Conservation (phyloP, 306 rosid species). For the Rubus idaeus region DNA sequence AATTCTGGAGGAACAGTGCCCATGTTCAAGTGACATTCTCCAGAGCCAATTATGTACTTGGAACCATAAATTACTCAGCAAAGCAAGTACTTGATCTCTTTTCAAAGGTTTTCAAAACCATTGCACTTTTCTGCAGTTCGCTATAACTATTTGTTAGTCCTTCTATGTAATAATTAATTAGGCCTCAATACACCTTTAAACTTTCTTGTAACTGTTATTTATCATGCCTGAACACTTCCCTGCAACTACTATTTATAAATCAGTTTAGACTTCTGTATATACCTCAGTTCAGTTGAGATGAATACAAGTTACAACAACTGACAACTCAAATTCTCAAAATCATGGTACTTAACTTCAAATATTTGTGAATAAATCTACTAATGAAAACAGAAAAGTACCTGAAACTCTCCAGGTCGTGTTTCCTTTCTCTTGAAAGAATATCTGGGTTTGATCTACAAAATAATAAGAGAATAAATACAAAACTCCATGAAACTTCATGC, state of each 20-base stretch:
- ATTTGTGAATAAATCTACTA: slow-evolving; percentile 5
- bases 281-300: background rate
- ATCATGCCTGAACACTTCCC: background rate
- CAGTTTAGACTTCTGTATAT: background rate
- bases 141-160: background rate
- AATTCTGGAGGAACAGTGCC: background rate
- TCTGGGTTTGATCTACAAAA: slow-evolving; percentile 77
- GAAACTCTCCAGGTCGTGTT: slow-evolving; percentile 94
- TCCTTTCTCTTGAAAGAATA: slow-evolving; percentile 94
- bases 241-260: background rate
- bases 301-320: background rate
- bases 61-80: background rate
- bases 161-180: no score
- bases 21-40: background rate
- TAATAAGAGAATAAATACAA: slow-evolving; percentile 15
- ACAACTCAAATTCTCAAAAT: background rate
- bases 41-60: background rate
- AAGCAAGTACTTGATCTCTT: background rate
- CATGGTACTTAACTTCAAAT: slow-evolving; percentile 4
- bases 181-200: background rate
- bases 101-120: background rate
- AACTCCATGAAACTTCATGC: slow-evolving; percentile 16
- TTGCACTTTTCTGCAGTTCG: background rate
- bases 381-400: slow-evolving; percentile 49
- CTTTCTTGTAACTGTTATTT: background rate